phyloP scores from a whole-genome alignment of 2,329 filamentous ascomycete genomes.

The Fusarium brachygibbosum region DNA sequence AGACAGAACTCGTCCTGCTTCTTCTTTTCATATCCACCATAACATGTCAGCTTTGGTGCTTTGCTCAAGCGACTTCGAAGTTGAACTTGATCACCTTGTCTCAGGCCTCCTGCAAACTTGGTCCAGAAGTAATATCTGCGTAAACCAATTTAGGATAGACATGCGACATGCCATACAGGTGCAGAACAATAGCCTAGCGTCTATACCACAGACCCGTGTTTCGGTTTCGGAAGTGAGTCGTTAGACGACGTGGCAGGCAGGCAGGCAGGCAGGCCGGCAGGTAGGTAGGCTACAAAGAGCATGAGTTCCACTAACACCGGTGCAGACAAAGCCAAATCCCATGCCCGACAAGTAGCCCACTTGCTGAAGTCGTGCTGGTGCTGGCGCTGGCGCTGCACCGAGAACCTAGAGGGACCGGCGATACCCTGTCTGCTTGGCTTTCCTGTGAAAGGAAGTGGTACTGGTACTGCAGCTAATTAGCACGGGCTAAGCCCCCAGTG shows the following conservation, averaged over 20 bases:
- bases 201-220: constrained; percentile 22
- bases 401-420: constrained; percentile 5
- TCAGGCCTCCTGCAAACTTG: constrained; percentile 5
- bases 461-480: constrained; percentile 9
- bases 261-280: constrained; percentile 43
- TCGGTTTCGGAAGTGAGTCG: constrained; percentile 35
- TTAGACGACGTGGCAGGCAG: constrained; percentile 43
- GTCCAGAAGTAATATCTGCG: not conserved
- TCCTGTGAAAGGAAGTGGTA: not conserved
- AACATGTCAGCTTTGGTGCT: not conserved
- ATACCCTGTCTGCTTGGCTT: constrained; percentile 7
- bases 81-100: constrained; percentile 12
- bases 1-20: not conserved
- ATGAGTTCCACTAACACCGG: constrained; percentile 24
- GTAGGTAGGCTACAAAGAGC: constrained; percentile 16
- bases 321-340: constrained; percentile 17
- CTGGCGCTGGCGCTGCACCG: constrained; percentile 22
- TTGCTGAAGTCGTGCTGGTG: constrained; percentile 20
- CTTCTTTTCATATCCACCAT: not conserved
- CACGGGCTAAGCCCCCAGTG: constrained; percentile 9
- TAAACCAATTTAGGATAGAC: constrained; percentile 4
- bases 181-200: constrained; percentile 17
- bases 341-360: constrained; percentile 19
- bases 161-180: constrained; percentile 4
- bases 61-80: not conserved